Base-by-base conservation (phyloP, 1,284 basidiomycete species). In the Pseudozyma tsukubaensis region DNA sequence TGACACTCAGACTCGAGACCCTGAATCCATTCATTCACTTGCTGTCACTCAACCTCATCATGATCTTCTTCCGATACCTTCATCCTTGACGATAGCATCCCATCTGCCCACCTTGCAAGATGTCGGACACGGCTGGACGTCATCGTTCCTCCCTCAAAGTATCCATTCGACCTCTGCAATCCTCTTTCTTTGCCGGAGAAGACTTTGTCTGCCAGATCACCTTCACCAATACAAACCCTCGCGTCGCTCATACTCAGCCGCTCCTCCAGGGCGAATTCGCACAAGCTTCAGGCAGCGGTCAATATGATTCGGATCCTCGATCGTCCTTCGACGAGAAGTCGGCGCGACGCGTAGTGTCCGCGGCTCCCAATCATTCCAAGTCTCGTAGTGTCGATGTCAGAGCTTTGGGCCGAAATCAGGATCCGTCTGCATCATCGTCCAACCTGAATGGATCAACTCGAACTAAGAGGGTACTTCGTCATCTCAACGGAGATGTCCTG, bases 161-260 rank as follows among this genome's bases (percentile, higher is more conserved):
- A 34, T 85, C 85, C 0, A 86, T 88, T 51, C 90, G 85, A 0
- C 94, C 94, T 3, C 88, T 91, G 0, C 91, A 94, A 72, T 92
- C 93, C 0, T 92, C 93, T 0, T 97, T 92, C 86, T 97, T 95
- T 84, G 94, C 94, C 1, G 94, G 94, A 66, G 94, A 97, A 84
- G 87, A 89, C 0, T 93, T 96, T 85, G 87, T 90, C 7, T 92
- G 93, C 16, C 91, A 89, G 5, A 90, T 97, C 80, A 91, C 92
- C 0, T 94, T 97, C 85, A 91, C 91, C 48, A 97, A 96, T 84
- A 92, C 90, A 7, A 87, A 89, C 21, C 80, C 68, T 13, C 62
- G 83, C 57, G 62, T 79, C 35, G 79, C 86, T n/a, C 85, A 84
- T 47, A 83, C 86, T 0, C 91, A 72, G 92, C 84, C 76, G 5